Evolutionary conservation across 306 rosid genomes (phyloP).

Genomic region (Dryas octopetala): DNA sequence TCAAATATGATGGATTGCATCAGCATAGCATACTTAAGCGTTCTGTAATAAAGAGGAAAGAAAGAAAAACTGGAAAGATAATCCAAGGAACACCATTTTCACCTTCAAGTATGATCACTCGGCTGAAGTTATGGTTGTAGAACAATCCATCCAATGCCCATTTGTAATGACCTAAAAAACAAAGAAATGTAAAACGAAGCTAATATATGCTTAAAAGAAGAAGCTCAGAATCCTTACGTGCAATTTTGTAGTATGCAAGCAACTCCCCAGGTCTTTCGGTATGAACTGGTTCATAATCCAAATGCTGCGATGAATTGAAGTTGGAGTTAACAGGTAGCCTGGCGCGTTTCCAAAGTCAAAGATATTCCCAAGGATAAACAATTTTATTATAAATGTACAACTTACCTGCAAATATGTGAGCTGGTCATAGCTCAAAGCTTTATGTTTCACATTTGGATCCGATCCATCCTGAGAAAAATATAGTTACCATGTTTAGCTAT

Average conservation of each 20-base stretch:
- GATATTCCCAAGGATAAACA: background rate
- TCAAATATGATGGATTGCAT: constrained; percentile 21
- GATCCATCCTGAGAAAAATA: constrained; percentile 72
- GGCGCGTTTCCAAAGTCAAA: background rate
- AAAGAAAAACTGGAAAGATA: background rate
- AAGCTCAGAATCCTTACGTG: constrained; percentile 47
- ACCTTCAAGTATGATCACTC: constrained; percentile 96
- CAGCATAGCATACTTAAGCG: constrained; percentile 16
- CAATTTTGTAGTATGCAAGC: constrained; percentile 94
- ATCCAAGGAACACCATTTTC: constrained; percentile 35
- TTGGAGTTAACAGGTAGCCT: constrained; percentile 21
- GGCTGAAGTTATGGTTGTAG: constrained; percentile 74
- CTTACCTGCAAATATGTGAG: constrained; percentile 87
- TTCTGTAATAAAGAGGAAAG: background rate
- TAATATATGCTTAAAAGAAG: background rate
- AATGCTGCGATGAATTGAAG: constrained; percentile 66
- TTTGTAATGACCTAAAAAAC: constrained; percentile 81
- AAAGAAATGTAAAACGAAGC: constrained; percentile 8
- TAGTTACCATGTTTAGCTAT: constrained; percentile 17
- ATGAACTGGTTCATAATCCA: constrained; percentile 66
- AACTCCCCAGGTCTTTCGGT: constrained; percentile 87
- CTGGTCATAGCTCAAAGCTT: constrained; percentile 78
- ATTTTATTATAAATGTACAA: background rate
- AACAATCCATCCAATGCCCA: constrained; percentile 92
- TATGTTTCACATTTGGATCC: constrained; percentile 61